A percentile compares a stretch with the other conserved stretches of the same genome.
These are phyloP conservation scores for Acacia pycnantha DNA, from an alignment of 331 rosid genomes.

Conservation along the genomic window DNA sequence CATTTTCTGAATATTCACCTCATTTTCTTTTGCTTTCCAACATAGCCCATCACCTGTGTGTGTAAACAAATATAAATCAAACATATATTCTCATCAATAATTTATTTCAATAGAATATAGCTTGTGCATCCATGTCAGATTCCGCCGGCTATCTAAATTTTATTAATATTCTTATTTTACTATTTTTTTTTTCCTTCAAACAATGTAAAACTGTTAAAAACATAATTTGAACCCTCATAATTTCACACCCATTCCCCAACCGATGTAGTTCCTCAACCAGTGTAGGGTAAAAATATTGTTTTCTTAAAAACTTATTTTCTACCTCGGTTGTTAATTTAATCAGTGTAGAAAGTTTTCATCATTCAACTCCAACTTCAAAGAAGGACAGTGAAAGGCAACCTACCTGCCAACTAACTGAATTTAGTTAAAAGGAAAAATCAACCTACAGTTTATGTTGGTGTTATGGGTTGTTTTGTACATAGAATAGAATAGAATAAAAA, in stretches of 20 bases:
- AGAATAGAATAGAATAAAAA: background rate
- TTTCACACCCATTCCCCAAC: background rate
- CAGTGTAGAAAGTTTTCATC: background rate
- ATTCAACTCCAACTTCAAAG: background rate
- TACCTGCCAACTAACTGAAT: background rate
- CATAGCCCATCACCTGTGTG: conserved; percentile 60
- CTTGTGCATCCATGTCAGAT: too few species aligned
- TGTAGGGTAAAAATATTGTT: too few species aligned
- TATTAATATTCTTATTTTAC: too few species aligned
- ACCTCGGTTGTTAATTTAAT: background rate
- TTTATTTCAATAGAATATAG: background rate
- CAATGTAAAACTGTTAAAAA: too few species aligned
- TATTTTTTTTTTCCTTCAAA: background rate
- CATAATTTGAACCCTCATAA: background rate
- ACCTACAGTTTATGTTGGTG: background rate
- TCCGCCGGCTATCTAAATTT: background rate
- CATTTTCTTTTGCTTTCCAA: conserved; percentile 77
- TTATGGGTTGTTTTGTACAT: background rate
- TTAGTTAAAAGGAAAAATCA: background rate
- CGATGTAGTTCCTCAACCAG: too few species aligned
- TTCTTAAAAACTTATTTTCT: too few species aligned
- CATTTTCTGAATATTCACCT: conserved; percentile 53
- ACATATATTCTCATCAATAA: background rate
- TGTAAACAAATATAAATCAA: background rate
- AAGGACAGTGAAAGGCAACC: background rate